Base-by-base conservation (phyloP, 208 protist genomes). In the Crithidia expoeki region DNA sequence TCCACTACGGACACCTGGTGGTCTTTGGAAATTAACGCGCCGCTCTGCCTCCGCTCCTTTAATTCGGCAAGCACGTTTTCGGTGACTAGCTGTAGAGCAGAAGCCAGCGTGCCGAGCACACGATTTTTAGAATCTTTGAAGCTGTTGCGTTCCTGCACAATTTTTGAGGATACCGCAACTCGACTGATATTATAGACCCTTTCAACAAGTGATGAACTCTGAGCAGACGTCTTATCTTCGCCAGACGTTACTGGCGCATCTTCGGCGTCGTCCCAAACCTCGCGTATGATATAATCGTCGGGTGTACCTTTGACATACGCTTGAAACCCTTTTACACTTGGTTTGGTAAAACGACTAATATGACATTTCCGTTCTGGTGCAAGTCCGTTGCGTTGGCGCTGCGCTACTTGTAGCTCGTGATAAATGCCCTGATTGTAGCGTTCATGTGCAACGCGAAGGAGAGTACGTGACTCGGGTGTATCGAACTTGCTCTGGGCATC, bases 401-500 rank as follows among this genome's bases (percentile, higher is more conserved):
- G 88, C 0, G 91, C 91, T 14, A 88, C 38, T 25, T 87, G 81
- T 49, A 96, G 80, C 62, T 96, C 91, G 66, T 94, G 91, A 46
- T 91, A 89, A 47, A 96, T 67, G 17, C 88, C 88, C 40, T 91
- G 79, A 68, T 94, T 94, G 76, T 92, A 76, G 1, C 88, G 85
- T 69, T 96, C 88, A 38, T 96, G 91, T 1, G 88, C 81, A 19
- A 94, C 66, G 12, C 85, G 86, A 4, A 96, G 72, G n/a, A 81
- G 72, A 32, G 52, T 74, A 28, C 91, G 86, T 11, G 88, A 88
- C 70, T 94, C 85, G 4, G 83, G 79, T 16, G 84, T 84, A 63
- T 94, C 86, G 42, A 96, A 94, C 59, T 93, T 96, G 67, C 88
- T 93, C 32, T 92, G 81, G n/a, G 91, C 82, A 49, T 96, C 91